Evolutionary conservation across 2,329 filamentous ascomycete species (phyloP).

Genomic region (Botrytis galanthina): DNA sequence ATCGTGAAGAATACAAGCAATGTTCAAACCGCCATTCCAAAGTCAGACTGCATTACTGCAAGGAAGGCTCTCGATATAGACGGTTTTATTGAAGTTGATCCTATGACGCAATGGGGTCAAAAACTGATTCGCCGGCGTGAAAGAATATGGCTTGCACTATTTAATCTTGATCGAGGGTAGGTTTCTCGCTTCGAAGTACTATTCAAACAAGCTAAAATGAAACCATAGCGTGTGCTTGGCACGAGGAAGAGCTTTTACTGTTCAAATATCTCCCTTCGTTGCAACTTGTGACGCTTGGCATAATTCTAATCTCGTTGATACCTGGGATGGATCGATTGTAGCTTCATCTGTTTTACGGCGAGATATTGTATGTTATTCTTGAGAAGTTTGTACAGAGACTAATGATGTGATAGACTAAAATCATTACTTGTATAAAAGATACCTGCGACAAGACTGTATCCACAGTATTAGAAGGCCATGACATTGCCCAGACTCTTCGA

Average conservation of each 20-base stretch:
- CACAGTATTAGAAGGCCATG: conserved; percentile 48
- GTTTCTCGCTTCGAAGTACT: conserved; percentile 20
- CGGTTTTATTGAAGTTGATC: conserved; percentile 63
- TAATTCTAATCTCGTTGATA: conserved; percentile 58
- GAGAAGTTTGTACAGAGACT: background rate
- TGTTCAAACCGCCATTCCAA: conserved; percentile 50
- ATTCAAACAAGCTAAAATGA: conserved; percentile 27
- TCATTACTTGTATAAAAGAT: conserved; percentile 56
- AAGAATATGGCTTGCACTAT: conserved; percentile 68
- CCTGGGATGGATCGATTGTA: conserved; percentile 67
- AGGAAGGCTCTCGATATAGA: conserved; percentile 64
- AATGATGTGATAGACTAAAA: conserved; percentile 44
- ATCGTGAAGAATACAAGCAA: conserved; percentile 50
- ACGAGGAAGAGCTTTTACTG: conserved; percentile 64
- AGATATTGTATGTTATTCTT: conserved; percentile 52
- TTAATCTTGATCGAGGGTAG: conserved; percentile 68
- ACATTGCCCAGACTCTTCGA: conserved; percentile 57
- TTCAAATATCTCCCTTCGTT: conserved; percentile 64
- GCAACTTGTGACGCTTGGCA: conserved; percentile 70
- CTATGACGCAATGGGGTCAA: conserved; percentile 57
- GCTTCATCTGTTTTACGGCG: conserved; percentile 69
- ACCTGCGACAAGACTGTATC: conserved; percentile 56
- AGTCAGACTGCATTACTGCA: conserved; percentile 67
- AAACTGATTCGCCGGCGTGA: conserved; percentile 63
- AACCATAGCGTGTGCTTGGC: conserved; percentile 60